Percentiles rank a stretch among this genome's conserved stretches.
Evolutionary conservation across 2,329 filamentous ascomycete genomes (phyloP).

Genomic region (Claviceps sp.): DNA sequence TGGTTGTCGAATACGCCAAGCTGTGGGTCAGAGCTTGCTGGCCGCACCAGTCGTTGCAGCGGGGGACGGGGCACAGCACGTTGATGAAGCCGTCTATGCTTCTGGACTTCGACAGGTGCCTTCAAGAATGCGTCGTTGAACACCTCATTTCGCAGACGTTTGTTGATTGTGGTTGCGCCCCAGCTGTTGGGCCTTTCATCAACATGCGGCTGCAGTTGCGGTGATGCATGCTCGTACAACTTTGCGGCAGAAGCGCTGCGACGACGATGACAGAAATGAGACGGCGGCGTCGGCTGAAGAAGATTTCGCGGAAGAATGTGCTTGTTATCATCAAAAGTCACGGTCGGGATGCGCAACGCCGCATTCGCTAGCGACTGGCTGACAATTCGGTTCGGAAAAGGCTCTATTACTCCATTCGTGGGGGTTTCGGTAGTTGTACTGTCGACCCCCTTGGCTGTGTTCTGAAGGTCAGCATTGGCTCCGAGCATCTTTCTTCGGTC

Average conservation of each 20-base stretch:
- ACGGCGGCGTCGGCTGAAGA: constrained; percentile 45
- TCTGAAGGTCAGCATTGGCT: constrained; percentile 5
- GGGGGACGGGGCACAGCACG: constrained; percentile 46
- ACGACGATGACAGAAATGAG: constrained; percentile 18
- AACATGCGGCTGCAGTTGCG: constrained; percentile 24
- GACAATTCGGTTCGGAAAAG: constrained; percentile 29
- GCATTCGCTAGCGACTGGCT: constrained; percentile 63
- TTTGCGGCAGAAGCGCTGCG: constrained; percentile 20
- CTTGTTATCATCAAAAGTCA: constrained; percentile 85
- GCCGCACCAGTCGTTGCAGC: constrained; percentile 30
- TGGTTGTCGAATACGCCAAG: constrained; percentile 10
- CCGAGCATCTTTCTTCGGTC: constrained; percentile 25
- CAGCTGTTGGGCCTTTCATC: constrained; percentile 54
- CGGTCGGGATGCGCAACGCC: constrained; percentile 62
- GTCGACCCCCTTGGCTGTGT: constrained; percentile 3
- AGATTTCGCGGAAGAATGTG: constrained; percentile 84
- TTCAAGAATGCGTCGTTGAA: constrained; percentile 85
- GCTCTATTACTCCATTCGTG: constrained; percentile 9
- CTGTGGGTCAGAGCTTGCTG: constrained; percentile 31
- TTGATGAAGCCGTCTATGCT: constrained; percentile 58
- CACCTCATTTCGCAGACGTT: constrained; percentile 75
- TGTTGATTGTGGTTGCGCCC: constrained; percentile 88
- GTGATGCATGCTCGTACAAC: constrained; percentile 6
- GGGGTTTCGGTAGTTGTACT: not conserved
- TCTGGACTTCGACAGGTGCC: constrained; percentile 67